Conservation (phyloP, 306 rosid genomes). For the Pterocarpus santalinus region DNA sequence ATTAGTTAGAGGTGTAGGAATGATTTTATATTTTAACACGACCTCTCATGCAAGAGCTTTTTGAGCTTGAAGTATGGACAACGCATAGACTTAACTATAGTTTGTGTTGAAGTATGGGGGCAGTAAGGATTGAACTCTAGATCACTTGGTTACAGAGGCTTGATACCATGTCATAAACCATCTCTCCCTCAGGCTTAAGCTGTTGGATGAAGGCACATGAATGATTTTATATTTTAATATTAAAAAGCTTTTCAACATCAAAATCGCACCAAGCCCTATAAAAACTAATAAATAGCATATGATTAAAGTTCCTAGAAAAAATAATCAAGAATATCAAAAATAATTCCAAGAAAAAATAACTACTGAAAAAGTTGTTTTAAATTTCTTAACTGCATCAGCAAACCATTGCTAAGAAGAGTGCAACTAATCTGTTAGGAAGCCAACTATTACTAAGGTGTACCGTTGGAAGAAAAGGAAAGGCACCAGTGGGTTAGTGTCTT, state of each 20-base stretch:
- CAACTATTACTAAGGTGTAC: neutral
- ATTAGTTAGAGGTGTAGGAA: too few relatives aligned
- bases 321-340: neutral
- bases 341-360: neutral
- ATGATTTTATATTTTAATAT: too few relatives aligned
- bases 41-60: too few relatives aligned
- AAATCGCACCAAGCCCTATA: slow-evolving; percentile 25
- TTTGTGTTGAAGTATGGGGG: neutral
- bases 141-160: neutral
- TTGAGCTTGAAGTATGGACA: too few relatives aligned
- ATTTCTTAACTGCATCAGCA: neutral
- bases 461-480: neutral
- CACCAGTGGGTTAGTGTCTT: neutral
- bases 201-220: neutral
- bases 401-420: neutral
- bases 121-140: neutral
- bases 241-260: neutral
- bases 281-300: neutral
- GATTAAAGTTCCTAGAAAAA: slow-evolving; percentile 17
- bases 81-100: neutral
- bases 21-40: too few relatives aligned
- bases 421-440: neutral
- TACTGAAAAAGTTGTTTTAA: neutral
- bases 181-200: neutral
- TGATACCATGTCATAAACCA: neutral